Percentiles rank a stretch among this genome's conserved stretches.
Evolutionary conservation across 108 stramenopile species (phyloP).

Genomic region (Cyclotella choctawhatcheeana): DNA sequence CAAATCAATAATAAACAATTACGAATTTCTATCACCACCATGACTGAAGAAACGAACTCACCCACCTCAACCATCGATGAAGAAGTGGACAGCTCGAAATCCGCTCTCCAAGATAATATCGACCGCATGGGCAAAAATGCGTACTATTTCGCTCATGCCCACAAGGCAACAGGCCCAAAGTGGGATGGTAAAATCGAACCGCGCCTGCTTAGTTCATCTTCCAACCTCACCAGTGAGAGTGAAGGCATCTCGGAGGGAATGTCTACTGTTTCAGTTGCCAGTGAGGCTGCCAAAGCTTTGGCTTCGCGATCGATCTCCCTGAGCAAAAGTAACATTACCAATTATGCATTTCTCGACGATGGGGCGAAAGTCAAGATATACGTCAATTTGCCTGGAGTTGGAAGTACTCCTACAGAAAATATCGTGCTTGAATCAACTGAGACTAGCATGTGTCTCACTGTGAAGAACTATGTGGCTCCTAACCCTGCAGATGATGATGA

Average conservation of each 20-base stretch:
- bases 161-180: conserved; percentile 53
- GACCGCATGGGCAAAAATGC: conserved; percentile 78
- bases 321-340: conserved; percentile 82
- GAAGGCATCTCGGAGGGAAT: neutral
- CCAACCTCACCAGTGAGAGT: neutral
- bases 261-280: neutral
- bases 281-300: conserved; percentile 5
- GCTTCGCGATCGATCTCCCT: conserved; percentile 28
- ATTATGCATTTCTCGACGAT: conserved; percentile 83
- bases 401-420: conserved; percentile 53
- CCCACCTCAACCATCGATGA: conserved; percentile 19
- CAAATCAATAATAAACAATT: neutral
- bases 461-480: conserved; percentile 56
- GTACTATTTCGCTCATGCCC: conserved; percentile 84
- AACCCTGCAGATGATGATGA: neutral
- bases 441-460: conserved; percentile 58
- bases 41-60: neutral
- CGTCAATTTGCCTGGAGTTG: conserved; percentile 69
- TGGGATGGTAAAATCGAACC: conserved; percentile 89
- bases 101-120: conserved; percentile 81
- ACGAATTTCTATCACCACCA: conserved; percentile 6
- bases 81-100: conserved; percentile 29
- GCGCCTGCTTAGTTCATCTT: conserved; percentile 46
- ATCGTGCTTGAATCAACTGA: conserved; percentile 64
- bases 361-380: conserved; percentile 75